These are phyloP conservation scores for Ilyonectria mors-panacis DNA, from an alignment of 2,329 filamentous ascomycete species.

Conservation along the genomic window DNA sequence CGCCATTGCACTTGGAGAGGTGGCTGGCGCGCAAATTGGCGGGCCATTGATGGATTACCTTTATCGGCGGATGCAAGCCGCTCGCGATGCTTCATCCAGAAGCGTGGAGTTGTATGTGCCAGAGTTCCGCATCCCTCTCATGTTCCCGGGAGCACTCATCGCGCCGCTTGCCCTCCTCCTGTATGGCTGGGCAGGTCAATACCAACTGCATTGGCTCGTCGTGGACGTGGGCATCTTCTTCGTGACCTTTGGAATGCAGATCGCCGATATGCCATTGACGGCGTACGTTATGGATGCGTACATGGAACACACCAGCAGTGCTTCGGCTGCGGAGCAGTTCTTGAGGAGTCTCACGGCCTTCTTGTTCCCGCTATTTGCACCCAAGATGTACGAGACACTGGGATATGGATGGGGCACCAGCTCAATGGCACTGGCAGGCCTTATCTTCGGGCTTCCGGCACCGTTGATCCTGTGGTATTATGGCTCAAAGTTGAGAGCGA, in stretches of 20 bases:
- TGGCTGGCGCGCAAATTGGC: conserved; percentile 66
- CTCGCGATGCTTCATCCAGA: background rate
- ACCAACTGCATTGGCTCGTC: conserved; percentile 54
- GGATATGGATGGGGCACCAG: conserved; percentile 59
- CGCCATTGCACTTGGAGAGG: conserved; percentile 74
- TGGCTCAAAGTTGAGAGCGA: conserved; percentile 52
- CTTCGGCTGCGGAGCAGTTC: conserved; percentile 63
- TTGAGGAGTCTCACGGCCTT: conserved; percentile 63
- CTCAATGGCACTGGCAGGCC: conserved; percentile 53
- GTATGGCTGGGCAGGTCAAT: conserved; percentile 62
- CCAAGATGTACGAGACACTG: conserved; percentile 54
- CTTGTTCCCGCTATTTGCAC: conserved; percentile 65
- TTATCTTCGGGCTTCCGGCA: conserved; percentile 56
- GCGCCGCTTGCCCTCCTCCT: conserved; percentile 54
- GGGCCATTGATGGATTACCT: conserved; percentile 60
- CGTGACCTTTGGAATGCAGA: conserved; percentile 51
- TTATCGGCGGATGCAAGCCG: conserved; percentile 46
- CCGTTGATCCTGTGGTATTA: conserved; percentile 59
- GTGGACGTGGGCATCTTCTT: conserved; percentile 56
- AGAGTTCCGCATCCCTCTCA: conserved; percentile 47
- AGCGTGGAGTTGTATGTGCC: conserved; percentile 31
- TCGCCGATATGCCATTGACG: conserved; percentile 49
- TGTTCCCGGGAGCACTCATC: conserved; percentile 60
- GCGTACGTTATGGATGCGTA: conserved; percentile 64
- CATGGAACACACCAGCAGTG: conserved; percentile 62